These are phyloP conservation scores for Smittium culicis DNA, from an alignment of 371 early-diverging fungal species.

Conservation along the genomic window DNA sequence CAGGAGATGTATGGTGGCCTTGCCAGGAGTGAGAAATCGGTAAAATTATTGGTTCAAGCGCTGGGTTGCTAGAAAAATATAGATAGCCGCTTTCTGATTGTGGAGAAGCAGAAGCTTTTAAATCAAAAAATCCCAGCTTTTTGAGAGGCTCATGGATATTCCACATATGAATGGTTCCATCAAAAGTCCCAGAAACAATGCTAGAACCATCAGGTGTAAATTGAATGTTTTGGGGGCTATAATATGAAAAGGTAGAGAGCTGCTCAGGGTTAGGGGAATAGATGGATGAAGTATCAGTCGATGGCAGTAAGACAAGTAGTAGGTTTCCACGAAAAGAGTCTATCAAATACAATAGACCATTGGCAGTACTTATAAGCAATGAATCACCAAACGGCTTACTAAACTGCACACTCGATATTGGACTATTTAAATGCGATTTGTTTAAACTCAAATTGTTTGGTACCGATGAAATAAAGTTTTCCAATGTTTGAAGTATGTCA, in stretches of 20 bases:
- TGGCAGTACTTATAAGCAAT: slow-evolving; percentile 53
- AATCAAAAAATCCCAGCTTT: background rate
- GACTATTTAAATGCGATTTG: background rate
- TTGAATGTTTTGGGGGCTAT: slow-evolving; percentile 1
- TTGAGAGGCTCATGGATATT: background rate
- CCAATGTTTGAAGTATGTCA: background rate
- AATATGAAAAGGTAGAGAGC: background rate
- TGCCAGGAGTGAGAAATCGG: background rate
- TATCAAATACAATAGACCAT: slow-evolving; percentile 46
- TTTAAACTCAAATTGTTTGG: slow-evolving; percentile 11
- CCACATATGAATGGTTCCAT: slow-evolving; percentile 4
- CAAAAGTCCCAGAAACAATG: slow-evolving; percentile 2
- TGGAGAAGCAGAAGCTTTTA: too few species aligned
- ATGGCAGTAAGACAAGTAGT: background rate
- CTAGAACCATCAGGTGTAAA: slow-evolving; percentile 1
- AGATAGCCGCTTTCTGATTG: background rate
- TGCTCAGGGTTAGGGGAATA: background rate
- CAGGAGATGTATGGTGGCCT: background rate
- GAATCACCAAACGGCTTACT: slow-evolving; percentile 18
- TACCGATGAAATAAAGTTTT: background rate
- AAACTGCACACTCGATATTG: slow-evolving; percentile 17
- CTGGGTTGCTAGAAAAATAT: background rate
- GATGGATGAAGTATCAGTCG: background rate
- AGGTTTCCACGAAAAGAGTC: slow-evolving; percentile 41
- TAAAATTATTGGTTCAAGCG: background rate